Evolutionary conservation across 1,284 basidiomycete genomes (phyloP), one percentile per base, ranked within the genome.

Genomic region (Boletus holoroseus): DNA sequence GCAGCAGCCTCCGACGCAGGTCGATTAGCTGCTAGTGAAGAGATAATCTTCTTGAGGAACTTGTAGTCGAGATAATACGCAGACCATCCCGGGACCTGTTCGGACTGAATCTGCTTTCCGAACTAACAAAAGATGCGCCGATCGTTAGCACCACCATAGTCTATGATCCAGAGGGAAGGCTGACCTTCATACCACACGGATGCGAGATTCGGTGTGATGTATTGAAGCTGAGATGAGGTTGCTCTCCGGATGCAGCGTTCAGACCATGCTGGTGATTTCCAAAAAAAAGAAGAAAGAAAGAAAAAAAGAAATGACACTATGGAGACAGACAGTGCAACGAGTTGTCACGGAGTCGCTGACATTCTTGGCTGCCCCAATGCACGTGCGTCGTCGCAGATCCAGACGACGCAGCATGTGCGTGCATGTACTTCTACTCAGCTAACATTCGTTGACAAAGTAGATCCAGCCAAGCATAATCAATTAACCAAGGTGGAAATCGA

Each of bases 31-130:
- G 89, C 85, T 55, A 98, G 82, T n/a, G 95, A 96, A 56, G 96
- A 98, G 68, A 99, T 96, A 65, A 99, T 98, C 81, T 95, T 95
- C 75, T 96, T 96, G 68, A 96, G 78, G 61, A 88, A 88, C 76
- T 99, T 99, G 81, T 99, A 99, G 75, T 99, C 96, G 59, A 98
- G 83, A 71, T 99, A 99, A 74, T 92, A 94, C 27, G 80, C 72
- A 20, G 91, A 91, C 96, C 96, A 99, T 73, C 94, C 94, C 47
- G 96, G 94, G 51, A 98, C 86, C 73, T 97, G 94, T 71, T 95
- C 90, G 31, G 90, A 86, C 71, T 95, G 93, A 60, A 99, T 94
- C 61, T 94, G 90, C 76, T 99, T 99, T 62, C 96, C 96, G 71
- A 99, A 99, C 94, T 99, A 52, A 37, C 47, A 3, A 24, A 18